Base-by-base conservation (phyloP, 768 basidiomycete species). In the Lenzites betulinus region DNA sequence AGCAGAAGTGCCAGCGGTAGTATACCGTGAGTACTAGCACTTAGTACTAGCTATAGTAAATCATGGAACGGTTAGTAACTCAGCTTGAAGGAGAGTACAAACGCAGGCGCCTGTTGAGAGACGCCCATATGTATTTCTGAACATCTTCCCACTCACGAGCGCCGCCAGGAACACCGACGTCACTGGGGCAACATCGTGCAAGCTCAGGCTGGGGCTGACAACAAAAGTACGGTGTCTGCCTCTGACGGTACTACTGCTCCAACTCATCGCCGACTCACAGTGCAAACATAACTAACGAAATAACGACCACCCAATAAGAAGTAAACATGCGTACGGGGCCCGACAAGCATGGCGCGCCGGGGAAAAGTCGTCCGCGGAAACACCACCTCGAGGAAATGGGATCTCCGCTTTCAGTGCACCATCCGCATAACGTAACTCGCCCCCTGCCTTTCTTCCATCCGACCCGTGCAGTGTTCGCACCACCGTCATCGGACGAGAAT, bases 371-470 rank as follows among this genome's bases (percentile, higher is more conserved):
- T 20, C 20, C 43, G 12, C 43, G 20, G 16, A 44, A 44, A 22
- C 43, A 6, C n/a, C n/a, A 44, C 12, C 16, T 18, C 12, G 43
- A 44, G 43, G 5, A 18, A 39, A 4, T 33, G 26, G n/a, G 47
- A 46, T 16, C 28, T 6, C 44, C 9, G 9, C 54, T 22, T 18
- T 53, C 6, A 54, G 6, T 60, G 11, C 59, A 51, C 23, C 50
- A 54, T n/a, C 61, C 58, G 23, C 47, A 43, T 43, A 50, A 51
- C 2, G 51, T 55, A 25, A 28, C 48, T 7, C 56, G 59, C 5
- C 67, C 64, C 11, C 43, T 65, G 3, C 60, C 67, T 15, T 46
- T 75, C 38, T 69, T 78, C 33, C 75, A 78, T 59, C 77, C 77
- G 7, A 78, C 78, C 4, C 72, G 72, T 30, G 77, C 69, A 5